phyloP scores from a whole-genome alignment of 768 basidiomycete species.

The Panellus pusillus region DNA sequence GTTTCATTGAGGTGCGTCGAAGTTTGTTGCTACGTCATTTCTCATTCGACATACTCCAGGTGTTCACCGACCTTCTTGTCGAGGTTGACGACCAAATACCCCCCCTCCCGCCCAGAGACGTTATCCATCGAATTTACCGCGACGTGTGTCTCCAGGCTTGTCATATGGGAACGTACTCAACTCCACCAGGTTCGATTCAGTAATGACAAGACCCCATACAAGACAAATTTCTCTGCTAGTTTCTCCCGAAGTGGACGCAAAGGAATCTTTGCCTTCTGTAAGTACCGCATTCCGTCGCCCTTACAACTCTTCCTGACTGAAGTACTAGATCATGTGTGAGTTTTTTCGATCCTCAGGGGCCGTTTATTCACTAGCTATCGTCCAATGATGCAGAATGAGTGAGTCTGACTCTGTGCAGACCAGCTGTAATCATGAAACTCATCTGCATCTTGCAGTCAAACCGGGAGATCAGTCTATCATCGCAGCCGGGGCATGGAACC shows the following conservation, averaged over 20 bases:
- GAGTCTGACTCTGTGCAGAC: conserved; percentile 3
- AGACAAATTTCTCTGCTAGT: conserved; percentile 74
- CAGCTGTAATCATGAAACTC: not conserved
- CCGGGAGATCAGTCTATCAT: conserved; percentile 69
- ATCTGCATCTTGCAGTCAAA: conserved; percentile 43
- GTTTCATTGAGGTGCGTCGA: conserved; percentile 33
- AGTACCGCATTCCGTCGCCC: conserved; percentile 30
- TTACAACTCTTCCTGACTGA: not conserved
- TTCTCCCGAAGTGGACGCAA: conserved; percentile 90
- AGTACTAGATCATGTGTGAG: conserved; percentile 63
- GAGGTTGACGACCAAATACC: conserved; percentile 85
- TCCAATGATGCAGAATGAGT: conserved; percentile 28
- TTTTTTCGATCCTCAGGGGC: not conserved
- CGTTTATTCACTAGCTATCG: not conserved
- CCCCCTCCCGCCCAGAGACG: conserved; percentile 85
- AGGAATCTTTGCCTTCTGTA: conserved; percentile 85
- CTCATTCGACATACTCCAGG: conserved; percentile 50
- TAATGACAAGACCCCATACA: conserved; percentile 96
- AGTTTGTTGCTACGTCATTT: not conserved
- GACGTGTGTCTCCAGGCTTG: conserved; percentile 52
- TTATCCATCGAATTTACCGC: conserved; percentile 90
- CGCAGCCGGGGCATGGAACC: conserved; percentile 81
- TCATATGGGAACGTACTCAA: not conserved
- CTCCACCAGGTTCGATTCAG: conserved; percentile 74
- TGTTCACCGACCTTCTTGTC: conserved; percentile 63